Evolutionary conservation across 495 filamentous ascomycete species (phyloP), one percentile per base, ranked within the genome.

Genomic region (Sphaerosporella brunnea): DNA sequence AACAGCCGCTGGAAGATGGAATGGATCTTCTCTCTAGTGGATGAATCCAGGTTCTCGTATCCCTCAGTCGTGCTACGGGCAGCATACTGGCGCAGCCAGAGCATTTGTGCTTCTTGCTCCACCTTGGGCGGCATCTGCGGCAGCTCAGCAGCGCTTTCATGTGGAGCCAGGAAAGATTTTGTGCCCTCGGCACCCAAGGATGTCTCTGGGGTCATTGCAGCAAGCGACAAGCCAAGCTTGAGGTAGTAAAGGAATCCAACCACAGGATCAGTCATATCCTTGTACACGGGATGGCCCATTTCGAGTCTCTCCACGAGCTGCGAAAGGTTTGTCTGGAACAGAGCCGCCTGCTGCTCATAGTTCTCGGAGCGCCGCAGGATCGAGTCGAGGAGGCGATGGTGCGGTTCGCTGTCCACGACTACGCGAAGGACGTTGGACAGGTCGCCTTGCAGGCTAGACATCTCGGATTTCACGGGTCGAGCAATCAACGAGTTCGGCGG

Each of bases 171-270:
- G 24, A 34, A 34, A 34, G 11, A 16, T 26, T 2, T 43, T 2
- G 21, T 23, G 15, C 23, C 35, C 2, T 25, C 40, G 4, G 47
- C 23, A 10, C 32, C 19, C 21, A 8, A 1, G 2, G 4, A 13
- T 11, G 2, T 13, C 3, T 58, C 50, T 4, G 51, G 49, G n/a
- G 63, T 52, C 34, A 68, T 57, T 23, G 54, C 68, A 30, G 69
- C 68, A 23, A 93, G 62, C 13, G 72, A 79, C 24, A 93, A 58
- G 10, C 86, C 84, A 47, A 88, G 60, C 51, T 80, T 79, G 9
- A 99, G 68, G 46, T 83, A 79, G 45, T 81, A 75, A 7, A 96
- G 69, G 53, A 95, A 85, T 37, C 79, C 82, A 49, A 87, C 69
- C 34, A 84, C 66, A 2, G 87, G 87, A 39, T 70, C 69, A 0